phyloP scores from a whole-genome alignment of 2,329 filamentous ascomycete species.

The Sporothrix protearum region DNA sequence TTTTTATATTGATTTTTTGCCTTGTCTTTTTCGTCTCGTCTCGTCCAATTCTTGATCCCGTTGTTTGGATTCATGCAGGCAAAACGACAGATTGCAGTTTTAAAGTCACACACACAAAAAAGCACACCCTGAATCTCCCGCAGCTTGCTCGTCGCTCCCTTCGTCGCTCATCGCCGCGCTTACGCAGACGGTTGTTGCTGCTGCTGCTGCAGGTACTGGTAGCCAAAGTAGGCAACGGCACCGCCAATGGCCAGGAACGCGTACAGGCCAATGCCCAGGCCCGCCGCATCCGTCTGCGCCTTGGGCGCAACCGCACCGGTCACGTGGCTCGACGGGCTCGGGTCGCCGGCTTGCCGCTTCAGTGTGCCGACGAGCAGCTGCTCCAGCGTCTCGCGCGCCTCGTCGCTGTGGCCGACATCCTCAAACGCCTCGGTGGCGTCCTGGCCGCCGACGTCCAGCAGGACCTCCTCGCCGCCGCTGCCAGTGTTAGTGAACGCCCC shows the following conservation, averaged over 20 bases:
- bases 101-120: not conserved
- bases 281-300: conserved; percentile 48
- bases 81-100: not conserved
- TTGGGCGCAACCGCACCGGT: conserved; percentile 49
- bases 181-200: conserved; percentile 30
- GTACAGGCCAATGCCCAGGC: conserved; percentile 76
- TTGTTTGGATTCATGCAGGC: not conserved
- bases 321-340: conserved; percentile 58
- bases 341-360: conserved; percentile 81
- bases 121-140: too few relatives aligned
- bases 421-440: conserved; percentile 98
- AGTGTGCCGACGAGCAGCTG: conserved; percentile 69
- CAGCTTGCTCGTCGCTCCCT: not conserved
- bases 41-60: not conserved
- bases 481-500: conserved; percentile 34
- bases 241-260: conserved; percentile 75
- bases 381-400: conserved; percentile 90
- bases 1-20: not conserved
- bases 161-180: not conserved
- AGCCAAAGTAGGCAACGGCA: conserved; percentile 71
- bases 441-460: conserved; percentile 92
- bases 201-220: conserved; percentile 74
- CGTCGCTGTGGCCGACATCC: conserved; percentile 98
- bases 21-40: not conserved
- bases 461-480: conserved; percentile 96